Percentiles rank a stretch among this genome's conserved stretches.
Conservation (phyloP, 345 rosid species). For the Ricinus communis region DNA sequence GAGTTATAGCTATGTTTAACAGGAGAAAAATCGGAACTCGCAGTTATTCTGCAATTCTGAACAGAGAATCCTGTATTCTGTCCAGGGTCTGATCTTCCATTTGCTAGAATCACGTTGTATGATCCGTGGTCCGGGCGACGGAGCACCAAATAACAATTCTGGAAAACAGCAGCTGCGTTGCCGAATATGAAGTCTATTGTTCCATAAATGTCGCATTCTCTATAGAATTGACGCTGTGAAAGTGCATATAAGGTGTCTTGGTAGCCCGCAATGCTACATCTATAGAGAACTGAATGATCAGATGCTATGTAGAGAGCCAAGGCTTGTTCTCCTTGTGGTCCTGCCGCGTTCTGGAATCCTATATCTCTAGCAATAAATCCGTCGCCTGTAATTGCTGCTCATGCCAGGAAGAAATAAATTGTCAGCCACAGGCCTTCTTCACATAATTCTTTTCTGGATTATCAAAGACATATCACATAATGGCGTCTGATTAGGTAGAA, state of each 20-base stretch:
- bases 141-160: conserved; percentile 50
- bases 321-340: conserved; percentile 65
- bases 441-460: no score
- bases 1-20: conserved; percentile 36
- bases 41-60: conserved; percentile 50
- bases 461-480: no score
- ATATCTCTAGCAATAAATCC: conserved; percentile 73
- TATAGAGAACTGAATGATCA: conserved; percentile 61
- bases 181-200: conserved; percentile 84
- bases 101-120: conserved; percentile 55
- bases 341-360: conserved; percentile 81
- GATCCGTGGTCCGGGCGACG: conserved; percentile 36
- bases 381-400: conserved; percentile 66
- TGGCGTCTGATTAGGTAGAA: no score
- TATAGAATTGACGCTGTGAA: conserved; percentile 72
- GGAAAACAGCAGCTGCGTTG: conserved; percentile 81
- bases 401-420: no score
- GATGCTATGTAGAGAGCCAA: conserved; percentile 60
- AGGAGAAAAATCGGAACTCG: conserved; percentile 34
- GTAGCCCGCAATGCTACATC: conserved; percentile 74
- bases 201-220: conserved; percentile 75
- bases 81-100: conserved; percentile 59
- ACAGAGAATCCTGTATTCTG: conserved; percentile 76
- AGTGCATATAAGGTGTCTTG: conserved; percentile 79
- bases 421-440: no score